Evolutionary conservation across 768 basidiomycete species (phyloP), one percentile per base, ranked within the genome.

Genomic region (Daedaleopsis sinensis): DNA sequence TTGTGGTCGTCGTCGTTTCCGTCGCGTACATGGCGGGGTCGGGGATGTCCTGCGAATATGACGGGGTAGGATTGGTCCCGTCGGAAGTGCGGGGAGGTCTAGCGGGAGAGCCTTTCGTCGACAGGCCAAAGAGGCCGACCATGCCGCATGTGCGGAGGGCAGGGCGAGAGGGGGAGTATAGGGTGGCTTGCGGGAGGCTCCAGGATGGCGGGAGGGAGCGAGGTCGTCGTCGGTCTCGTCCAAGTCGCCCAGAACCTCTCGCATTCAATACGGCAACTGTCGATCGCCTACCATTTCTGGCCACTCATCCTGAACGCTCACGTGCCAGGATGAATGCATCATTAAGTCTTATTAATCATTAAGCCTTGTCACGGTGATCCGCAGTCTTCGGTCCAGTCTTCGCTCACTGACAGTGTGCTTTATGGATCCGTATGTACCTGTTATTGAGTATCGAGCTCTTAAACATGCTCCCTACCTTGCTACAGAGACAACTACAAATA

Each of bases 1-100:
- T 82, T 52, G 81, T 81, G 27, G 80, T 81, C n/a, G 70, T 81
- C n/a, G 70, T 69, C 39, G 76, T 81, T 68, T 79, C 80, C 50
- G 69, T 59, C n/a, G 62, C 68, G 52, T 65, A 63, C 27, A 80
- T 68, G 37, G 82, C 68, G 24, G 80, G 58, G 52, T 78, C 69
- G 36, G 78, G 73, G 38, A 76, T 60, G 61, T 68, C 61, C 43
- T 54, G 58, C 35, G 65, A 69, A 72, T 77, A 76, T 8, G 76
- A 72, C 57, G 79, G 76, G 39, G 77, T 73, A 24, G 74, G 65
- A 52, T 63, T 51, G n/a, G 68, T 60, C 56, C 68, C 36, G 52
- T 69, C 68, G 67, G 69, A 52, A 61, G 65, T 67, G 62, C 67
- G 70, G 51, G 57, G 44, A 54, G 71, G 60, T 52, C 67, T 56